Conservation (phyloP, 1,284 basidiomycete species). For the Melampsora larici-populina region DNA sequence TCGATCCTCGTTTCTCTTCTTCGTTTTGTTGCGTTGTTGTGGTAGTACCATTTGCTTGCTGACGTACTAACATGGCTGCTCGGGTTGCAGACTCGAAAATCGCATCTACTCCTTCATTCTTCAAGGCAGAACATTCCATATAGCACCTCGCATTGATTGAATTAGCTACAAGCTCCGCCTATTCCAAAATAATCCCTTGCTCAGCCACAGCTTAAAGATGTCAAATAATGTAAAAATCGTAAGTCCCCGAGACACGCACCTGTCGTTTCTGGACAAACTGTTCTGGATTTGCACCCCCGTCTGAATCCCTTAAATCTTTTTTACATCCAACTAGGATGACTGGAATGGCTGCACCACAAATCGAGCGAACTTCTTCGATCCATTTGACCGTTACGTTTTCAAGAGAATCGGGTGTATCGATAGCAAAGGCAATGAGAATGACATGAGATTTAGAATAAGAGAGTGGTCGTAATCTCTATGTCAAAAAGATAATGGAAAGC, state of each 20-base stretch:
- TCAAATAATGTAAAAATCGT: conserved; percentile 29
- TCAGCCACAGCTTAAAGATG: conserved; percentile 22
- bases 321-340: conserved; percentile 58
- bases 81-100: conserved; percentile 92
- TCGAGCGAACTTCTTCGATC: conserved; percentile 92
- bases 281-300: conserved; percentile 33
- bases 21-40: neutral
- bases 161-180: conserved; percentile 73
- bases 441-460: conserved; percentile 98
- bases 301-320: conserved; percentile 50
- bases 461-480: conserved; percentile 80
- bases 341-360: conserved; percentile 68
- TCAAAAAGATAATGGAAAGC: conserved; percentile 29
- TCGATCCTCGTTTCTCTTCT: neutral
- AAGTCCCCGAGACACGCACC: conserved; percentile 42
- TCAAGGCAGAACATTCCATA: conserved; percentile 86
- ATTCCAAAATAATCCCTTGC: conserved; percentile 57
- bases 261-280: conserved; percentile 47
- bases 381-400: conserved; percentile 96
- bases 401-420: conserved; percentile 93
- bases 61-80: conserved; percentile 84
- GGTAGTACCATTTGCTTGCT: conserved; percentile 5
- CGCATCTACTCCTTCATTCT: conserved; percentile 88
- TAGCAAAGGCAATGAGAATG: conserved; percentile 92
- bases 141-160: conserved; percentile 82